phyloP scores from a whole-genome alignment of 192 early-diverging fungal genomes.

The Gamsiella multidivaricata region DNA sequence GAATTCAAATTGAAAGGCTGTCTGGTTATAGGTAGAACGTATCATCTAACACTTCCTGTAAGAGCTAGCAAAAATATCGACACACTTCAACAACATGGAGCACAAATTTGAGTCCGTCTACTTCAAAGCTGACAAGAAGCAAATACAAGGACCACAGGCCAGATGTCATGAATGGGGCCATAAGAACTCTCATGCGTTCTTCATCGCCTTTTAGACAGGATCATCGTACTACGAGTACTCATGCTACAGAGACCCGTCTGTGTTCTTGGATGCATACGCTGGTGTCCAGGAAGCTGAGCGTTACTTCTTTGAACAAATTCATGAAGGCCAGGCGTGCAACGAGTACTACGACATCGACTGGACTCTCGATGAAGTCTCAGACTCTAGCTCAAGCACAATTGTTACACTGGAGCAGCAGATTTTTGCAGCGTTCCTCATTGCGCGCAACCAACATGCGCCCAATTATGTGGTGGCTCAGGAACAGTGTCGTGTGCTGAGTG shows the following conservation, averaged over 20 bases:
- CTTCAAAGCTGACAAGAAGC: constrained; percentile 3
- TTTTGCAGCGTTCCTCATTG: neutral
- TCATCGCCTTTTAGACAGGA: neutral
- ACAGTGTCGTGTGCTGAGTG: neutral
- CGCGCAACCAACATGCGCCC: constrained; percentile 2
- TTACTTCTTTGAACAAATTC: neutral
- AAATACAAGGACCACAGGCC: neutral
- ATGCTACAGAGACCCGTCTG: too few species aligned
- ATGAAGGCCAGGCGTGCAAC: neutral
- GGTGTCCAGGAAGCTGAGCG: neutral
- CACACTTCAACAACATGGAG: too few species aligned
- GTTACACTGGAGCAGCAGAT: neutral
- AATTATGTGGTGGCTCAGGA: neutral
- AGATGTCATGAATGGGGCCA: constrained; percentile 3
- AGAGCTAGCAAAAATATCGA: too few species aligned
- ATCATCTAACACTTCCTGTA: too few species aligned
- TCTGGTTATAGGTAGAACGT: too few species aligned
- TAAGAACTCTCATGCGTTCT: neutral
- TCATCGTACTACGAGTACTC: neutral
- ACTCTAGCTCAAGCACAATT: too few species aligned
- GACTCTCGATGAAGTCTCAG: neutral
- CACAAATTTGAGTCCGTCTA: neutral
- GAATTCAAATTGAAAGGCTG: too few species aligned
- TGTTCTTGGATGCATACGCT: too few species aligned
- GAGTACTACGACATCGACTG: constrained; percentile 10